Percentiles rank a stretch among this genome's conserved stretches.
Conservation (phyloP, 176 grass and related monocot species). For the Zizania latifolia region DNA sequence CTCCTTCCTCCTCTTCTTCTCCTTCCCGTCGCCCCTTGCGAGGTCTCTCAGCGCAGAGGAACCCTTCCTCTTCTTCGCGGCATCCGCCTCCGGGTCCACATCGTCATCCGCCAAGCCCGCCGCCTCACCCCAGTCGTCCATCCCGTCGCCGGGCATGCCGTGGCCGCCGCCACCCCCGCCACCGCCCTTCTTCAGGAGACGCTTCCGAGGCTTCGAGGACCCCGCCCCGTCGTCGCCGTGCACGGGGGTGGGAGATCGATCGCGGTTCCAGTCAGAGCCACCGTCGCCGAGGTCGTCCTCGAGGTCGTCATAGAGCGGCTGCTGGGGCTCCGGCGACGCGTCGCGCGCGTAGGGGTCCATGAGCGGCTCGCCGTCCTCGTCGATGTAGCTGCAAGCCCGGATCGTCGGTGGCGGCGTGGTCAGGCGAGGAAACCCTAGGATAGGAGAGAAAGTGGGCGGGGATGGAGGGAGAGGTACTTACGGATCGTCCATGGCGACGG, state of each 20-base stretch:
- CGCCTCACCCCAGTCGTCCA: constrained; percentile 49
- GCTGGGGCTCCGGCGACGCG: constrained; percentile 8
- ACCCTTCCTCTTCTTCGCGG: constrained; percentile 54
- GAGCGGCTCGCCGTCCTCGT: constrained; percentile 80
- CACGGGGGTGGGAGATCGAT: constrained; percentile 67
- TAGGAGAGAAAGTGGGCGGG: background rate
- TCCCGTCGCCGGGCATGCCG: constrained; percentile 26
- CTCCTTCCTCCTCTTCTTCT: constrained; percentile 47
- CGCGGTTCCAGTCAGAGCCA: constrained; percentile 38
- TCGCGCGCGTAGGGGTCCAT: constrained; percentile 59
- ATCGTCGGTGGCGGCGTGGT: background rate
- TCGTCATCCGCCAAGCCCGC: constrained; percentile 14
- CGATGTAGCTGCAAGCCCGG: constrained; percentile 50
- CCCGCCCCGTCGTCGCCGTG: constrained; percentile 45
- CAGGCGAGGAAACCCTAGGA: background rate
- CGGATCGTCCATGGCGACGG: constrained; percentile 25
- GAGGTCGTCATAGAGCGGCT: constrained; percentile 37
- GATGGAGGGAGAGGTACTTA: background rate
- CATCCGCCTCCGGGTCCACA: no score
- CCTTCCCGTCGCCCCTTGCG: constrained; percentile 36
- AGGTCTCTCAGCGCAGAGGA: constrained; percentile 35
- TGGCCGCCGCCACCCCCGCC: constrained; percentile 24
- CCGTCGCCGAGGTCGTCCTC: constrained; percentile 42
- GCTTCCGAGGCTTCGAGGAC: constrained; percentile 58
- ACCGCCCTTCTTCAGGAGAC: constrained; percentile 72